Percentiles rank a stretch among this genome's conserved stretches.
Evolutionary conservation across 352 stramenopile genomes (phyloP).

Genomic region (Phytophthora fragariae): DNA sequence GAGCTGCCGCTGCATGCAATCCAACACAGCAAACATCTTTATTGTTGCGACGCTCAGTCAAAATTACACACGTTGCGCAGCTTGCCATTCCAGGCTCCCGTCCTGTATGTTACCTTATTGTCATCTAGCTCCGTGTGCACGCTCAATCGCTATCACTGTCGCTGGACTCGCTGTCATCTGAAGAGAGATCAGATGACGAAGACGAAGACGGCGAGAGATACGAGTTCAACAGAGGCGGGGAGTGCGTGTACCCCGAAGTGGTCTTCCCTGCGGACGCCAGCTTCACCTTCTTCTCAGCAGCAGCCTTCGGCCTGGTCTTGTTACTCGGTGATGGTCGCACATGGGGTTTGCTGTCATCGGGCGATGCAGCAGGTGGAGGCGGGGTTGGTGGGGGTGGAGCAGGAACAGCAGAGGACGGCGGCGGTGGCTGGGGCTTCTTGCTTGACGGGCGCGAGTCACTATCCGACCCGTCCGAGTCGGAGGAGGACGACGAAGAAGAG

Average conservation of each 20-base stretch:
- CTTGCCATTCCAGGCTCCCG: conserved; percentile 14
- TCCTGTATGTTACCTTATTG: conserved; percentile 34
- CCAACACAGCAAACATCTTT: conserved; percentile 24
- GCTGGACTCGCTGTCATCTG: conserved; percentile 71
- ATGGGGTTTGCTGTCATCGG: conserved; percentile 22
- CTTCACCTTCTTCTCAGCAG: conserved; percentile 21
- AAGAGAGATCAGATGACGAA: conserved; percentile 89
- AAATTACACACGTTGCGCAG: conserved; percentile 35
- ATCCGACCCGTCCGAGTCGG: conserved; percentile 47
- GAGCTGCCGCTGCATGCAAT: neutral
- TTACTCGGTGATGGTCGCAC: conserved; percentile 16
- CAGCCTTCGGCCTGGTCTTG: conserved; percentile 19
- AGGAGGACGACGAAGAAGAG: conserved; percentile 53
- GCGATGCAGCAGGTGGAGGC: conserved; percentile 33
- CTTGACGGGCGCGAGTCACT: conserved; percentile 27
- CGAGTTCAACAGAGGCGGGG: conserved; percentile 57
- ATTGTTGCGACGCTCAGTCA: conserved; percentile 24
- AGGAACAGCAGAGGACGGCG: conserved; percentile 27
- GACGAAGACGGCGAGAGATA: conserved; percentile 76
- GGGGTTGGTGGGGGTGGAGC: conserved; percentile 38
- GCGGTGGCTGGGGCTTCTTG: conserved; percentile 27
- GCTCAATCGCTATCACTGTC: conserved; percentile 52
- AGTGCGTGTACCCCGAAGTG: conserved; percentile 38
- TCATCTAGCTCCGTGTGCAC: neutral
- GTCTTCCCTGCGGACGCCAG: conserved; percentile 5